A percentile compares a stretch with the other conserved stretches of the same genome.
These are phyloP conservation scores for Tulasnella sp. DNA, from an alignment of 768 basidiomycete species.

Conservation along the genomic window DNA sequence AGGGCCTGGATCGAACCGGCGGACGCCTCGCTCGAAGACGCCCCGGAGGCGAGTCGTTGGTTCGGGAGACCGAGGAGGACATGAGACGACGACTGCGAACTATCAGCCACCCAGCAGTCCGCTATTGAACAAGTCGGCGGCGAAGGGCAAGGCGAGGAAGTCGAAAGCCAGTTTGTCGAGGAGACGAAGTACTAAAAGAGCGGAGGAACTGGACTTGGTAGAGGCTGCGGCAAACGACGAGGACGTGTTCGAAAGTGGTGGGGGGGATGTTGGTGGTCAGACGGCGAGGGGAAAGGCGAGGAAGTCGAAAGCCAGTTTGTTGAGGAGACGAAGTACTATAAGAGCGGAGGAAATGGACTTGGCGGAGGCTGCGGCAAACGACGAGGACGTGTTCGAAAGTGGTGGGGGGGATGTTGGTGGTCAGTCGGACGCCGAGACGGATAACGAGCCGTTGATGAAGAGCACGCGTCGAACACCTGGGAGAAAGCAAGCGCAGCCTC, in stretches of 20 bases:
- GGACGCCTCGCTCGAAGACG: background rate
- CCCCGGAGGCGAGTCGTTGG: background rate
- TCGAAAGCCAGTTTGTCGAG: background rate
- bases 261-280: too few species aligned
- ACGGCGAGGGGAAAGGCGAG: background rate
- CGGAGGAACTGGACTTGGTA: background rate
- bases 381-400: background rate
- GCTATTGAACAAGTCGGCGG: background rate
- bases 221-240: background rate
- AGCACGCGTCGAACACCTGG: background rate
- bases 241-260: background rate
- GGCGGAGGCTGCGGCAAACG: background rate
- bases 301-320: background rate
- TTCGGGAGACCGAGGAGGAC: background rate
- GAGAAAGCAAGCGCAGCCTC: background rate
- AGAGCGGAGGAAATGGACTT: background rate
- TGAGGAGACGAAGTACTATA: background rate
- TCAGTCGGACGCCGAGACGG: background rate
- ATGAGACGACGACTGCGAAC: background rate
- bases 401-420: background rate
- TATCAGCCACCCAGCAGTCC: constrained; percentile 2
- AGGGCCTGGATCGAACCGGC: background rate
- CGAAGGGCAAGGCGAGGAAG: background rate
- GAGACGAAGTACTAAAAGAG: background rate
- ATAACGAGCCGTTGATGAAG: background rate